phyloP scores from a whole-genome alignment of 352 stramenopile species.

The Phytophthora megakarya region DNA sequence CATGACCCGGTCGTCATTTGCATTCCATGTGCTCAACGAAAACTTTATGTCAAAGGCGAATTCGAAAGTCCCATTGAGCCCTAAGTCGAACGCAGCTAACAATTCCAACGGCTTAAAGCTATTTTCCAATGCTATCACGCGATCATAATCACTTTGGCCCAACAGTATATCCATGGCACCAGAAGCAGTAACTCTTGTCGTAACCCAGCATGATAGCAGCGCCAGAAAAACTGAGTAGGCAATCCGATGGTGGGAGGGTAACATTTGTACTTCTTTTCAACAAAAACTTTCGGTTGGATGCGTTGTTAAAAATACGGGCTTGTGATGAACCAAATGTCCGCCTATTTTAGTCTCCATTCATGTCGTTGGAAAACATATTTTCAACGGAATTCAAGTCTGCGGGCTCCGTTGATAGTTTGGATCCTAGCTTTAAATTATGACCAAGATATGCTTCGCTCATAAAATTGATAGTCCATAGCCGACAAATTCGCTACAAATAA shows the following conservation, averaged over 20 bases:
- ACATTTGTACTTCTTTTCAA: not conserved
- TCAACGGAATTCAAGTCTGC: no score
- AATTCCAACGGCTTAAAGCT: conserved; percentile 23
- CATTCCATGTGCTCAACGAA: conserved; percentile 30
- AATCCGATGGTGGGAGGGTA: not conserved
- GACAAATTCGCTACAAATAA: no score
- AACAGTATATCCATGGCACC: conserved; percentile 19
- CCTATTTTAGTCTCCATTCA: no score
- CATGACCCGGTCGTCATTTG: conserved; percentile 45
- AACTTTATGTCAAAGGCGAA: conserved; percentile 41
- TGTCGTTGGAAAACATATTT: no score
- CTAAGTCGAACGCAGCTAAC: conserved; percentile 44
- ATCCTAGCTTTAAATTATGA: no score
- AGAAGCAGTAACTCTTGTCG: conserved; percentile 1
- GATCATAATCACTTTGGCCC: conserved; percentile 18
- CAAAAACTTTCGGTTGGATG: no score
- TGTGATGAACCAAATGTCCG: no score
- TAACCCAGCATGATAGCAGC: not conserved
- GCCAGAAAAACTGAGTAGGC: not conserved
- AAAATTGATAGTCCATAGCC: no score
- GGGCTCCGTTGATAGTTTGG: no score
- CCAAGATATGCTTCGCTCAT: no score
- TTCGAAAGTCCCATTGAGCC: conserved; percentile 30
- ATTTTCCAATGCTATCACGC: conserved; percentile 23
- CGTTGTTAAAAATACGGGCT: no score